A percentile compares a stretch with the other conserved stretches of the same genome.
These are phyloP conservation scores for Hydnomerulius pinastri DNA, from an alignment of 768 basidiomycete genomes.

Conservation along the genomic window DNA sequence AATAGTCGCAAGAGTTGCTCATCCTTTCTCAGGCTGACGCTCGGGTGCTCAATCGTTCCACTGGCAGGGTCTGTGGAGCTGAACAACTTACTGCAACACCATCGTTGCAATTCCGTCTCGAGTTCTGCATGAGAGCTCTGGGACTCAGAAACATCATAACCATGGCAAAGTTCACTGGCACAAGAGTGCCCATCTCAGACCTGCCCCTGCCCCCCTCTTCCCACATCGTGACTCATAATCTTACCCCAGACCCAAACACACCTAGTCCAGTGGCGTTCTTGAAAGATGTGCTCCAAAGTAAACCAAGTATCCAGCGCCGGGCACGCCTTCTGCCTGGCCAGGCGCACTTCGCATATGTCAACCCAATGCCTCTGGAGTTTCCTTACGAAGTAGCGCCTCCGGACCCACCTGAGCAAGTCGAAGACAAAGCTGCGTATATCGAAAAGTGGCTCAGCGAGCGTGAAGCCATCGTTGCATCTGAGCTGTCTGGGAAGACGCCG, in stretches of 20 bases:
- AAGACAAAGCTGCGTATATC: conserved; percentile 63
- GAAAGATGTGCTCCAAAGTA: conserved; percentile 43
- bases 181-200: conserved; percentile 42
- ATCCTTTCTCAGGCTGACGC: conserved; percentile 9
- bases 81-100: no score
- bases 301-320: conserved; percentile 71
- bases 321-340: conserved; percentile 56
- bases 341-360: conserved; percentile 78
- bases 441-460: conserved; percentile 74
- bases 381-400: conserved; percentile 73
- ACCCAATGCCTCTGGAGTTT: conserved; percentile 81
- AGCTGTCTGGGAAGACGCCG: not conserved
- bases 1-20: not conserved
- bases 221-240: conserved; percentile 43
- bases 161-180: conserved; percentile 23
- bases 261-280: conserved; percentile 55
- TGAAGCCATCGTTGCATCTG: conserved; percentile 51
- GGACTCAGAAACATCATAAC: conserved; percentile 8
- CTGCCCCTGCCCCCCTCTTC: conserved; percentile 49
- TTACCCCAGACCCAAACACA: conserved; percentile 63
- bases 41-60: no score
- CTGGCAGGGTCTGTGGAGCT: no score
- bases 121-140: conserved; percentile 19
- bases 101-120: not conserved
- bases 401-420: conserved; percentile 44